phyloP scores from a whole-genome alignment of 2,329 filamentous ascomycete species.

The Trichoderma harzianum region DNA sequence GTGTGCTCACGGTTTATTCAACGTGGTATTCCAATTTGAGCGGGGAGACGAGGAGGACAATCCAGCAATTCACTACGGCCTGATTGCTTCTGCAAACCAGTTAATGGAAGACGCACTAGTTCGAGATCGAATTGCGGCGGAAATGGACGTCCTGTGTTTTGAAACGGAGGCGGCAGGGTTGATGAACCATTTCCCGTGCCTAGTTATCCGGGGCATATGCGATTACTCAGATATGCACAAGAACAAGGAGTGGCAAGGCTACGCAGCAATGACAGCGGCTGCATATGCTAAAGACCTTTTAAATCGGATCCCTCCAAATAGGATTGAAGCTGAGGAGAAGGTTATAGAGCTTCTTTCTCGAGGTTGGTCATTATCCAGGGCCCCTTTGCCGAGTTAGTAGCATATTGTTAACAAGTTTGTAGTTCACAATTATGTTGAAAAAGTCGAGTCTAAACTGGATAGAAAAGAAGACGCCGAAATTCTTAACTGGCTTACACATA shows the following conservation, averaged over 20 bases:
- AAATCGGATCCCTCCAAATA: not conserved
- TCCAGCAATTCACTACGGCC: not conserved
- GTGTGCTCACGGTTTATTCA: not conserved
- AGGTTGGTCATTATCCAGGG: not conserved
- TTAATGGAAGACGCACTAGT: not conserved
- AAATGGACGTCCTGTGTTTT: not conserved
- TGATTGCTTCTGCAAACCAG: not conserved
- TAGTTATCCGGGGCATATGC: not conserved
- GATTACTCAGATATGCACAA: not conserved
- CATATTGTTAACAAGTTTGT: not conserved
- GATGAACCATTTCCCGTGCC: not conserved
- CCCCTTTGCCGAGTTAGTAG: not conserved
- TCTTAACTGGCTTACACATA: not conserved
- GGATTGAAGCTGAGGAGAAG: not conserved
- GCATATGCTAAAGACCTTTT: not conserved
- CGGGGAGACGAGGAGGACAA: not conserved
- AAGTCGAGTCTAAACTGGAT: not conserved
- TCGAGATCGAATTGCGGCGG: not conserved
- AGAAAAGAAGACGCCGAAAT: not conserved
- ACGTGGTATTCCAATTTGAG: too few relatives aligned
- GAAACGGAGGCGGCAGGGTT: not conserved
- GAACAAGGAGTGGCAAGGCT: not conserved
- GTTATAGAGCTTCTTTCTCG: not conserved
- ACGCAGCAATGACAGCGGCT: not conserved
- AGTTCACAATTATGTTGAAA: not conserved